A percentile compares a stretch with the other conserved stretches of the same genome.
Conservation (phyloP, 176 grass and related monocot genomes). For the Carex parvula region DNA sequence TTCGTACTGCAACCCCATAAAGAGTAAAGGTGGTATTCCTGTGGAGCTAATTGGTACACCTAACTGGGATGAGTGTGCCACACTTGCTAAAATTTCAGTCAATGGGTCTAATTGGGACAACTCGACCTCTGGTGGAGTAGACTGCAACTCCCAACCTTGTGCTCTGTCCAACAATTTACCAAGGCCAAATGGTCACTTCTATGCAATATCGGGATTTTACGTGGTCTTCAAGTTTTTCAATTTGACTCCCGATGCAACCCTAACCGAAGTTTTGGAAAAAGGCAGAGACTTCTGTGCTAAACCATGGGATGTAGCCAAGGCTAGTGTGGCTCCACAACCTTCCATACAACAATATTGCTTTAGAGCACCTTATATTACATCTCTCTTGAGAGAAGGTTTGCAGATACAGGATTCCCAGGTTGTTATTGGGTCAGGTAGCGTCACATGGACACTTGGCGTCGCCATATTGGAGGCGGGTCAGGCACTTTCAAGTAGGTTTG, state of each 20-base stretch:
- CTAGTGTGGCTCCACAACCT: constrained; percentile 82
- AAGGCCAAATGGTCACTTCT: constrained; percentile 72
- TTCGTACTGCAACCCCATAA: constrained; percentile 59
- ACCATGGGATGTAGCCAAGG: constrained; percentile 80
- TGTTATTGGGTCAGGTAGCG: constrained; percentile 76
- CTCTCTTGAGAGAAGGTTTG: constrained; percentile 87
- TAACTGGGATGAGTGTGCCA: constrained; percentile 75
- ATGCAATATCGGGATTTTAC: constrained; percentile 92
- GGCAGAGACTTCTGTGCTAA: constrained; percentile 83
- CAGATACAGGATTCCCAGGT: constrained; percentile 82
- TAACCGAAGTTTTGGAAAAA: constrained; percentile 66
- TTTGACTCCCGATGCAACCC: constrained; percentile 67
- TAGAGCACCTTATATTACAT: constrained; percentile 76
- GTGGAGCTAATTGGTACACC: constrained; percentile 76
- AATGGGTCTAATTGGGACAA: constrained; percentile 85
- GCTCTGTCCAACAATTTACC: constrained; percentile 57
- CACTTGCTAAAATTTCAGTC: constrained; percentile 70
- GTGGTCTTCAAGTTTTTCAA: constrained; percentile 98
- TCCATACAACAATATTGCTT: constrained; percentile 98
- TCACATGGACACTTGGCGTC: constrained; percentile 92
- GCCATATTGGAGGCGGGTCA: constrained; percentile 80
- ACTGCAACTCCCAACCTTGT: constrained; percentile 77
- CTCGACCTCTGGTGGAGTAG: constrained; percentile 46
- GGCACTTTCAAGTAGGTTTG: constrained; percentile 49
- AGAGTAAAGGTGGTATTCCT: constrained; percentile 57